Conservation (phyloP, 2,329 filamentous ascomycete species). For the Claviceps sp. region DNA sequence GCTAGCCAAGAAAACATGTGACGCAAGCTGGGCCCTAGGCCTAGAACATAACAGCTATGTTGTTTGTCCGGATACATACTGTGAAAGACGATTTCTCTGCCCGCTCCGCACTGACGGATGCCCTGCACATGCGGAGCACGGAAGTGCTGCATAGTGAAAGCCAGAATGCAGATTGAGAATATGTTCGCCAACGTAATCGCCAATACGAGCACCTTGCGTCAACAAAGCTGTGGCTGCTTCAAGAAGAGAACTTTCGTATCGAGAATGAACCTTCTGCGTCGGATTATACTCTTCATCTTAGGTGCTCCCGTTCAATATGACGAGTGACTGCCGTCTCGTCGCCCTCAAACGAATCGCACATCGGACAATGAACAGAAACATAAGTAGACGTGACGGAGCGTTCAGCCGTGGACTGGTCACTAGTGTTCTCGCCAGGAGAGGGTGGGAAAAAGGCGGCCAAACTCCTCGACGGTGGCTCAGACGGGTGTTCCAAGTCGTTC, state of each 20-base stretch:
- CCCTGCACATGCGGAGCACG: too few species aligned
- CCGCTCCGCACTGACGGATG: too few species aligned
- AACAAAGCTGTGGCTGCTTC: background rate
- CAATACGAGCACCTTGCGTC: background rate
- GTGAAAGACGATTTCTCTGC: too few species aligned
- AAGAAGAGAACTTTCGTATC: background rate
- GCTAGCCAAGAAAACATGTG: too few species aligned
- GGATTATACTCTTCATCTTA: conserved; percentile 8
- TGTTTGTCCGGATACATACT: too few species aligned
- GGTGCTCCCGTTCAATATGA: conserved; percentile 39
- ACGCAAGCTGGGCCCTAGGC: too few species aligned
- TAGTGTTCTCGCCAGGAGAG: conserved; percentile 15
- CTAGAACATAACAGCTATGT: too few species aligned
- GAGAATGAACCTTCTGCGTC: background rate
- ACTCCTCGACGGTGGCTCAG: conserved; percentile 25
- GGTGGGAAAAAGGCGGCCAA: conserved; percentile 35
- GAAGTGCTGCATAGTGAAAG: too few species aligned
- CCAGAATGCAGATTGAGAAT: too few species aligned
- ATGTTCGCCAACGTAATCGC: too few species aligned
- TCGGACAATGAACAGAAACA: conserved; percentile 38
- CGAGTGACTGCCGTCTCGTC: conserved; percentile 55
- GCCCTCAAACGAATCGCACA: conserved; percentile 53
- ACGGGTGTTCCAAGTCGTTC: conserved; percentile 17
- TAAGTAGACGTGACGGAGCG: background rate
- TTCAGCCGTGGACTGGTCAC: conserved; percentile 5